These are phyloP conservation scores for Silene vulgaris DNA, from an alignment of 179 eudicot species.

Conservation along the genomic window DNA sequence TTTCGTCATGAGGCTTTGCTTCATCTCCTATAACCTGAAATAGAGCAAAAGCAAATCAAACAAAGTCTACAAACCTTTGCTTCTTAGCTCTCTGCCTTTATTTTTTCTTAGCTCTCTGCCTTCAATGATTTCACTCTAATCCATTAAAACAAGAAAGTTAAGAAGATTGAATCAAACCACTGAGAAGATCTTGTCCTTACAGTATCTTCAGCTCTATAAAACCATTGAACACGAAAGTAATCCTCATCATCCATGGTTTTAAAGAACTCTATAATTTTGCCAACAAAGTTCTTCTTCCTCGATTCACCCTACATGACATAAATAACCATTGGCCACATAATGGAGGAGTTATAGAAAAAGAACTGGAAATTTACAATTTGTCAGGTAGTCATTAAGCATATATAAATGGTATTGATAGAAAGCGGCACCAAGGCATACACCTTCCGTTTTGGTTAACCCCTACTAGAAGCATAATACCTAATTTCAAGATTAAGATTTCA, in stretches of 20 bases:
- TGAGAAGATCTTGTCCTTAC: conserved; percentile 24
- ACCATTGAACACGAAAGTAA: conserved; percentile 55
- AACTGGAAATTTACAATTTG: not conserved
- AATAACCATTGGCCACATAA: not conserved
- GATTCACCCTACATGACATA: conserved; percentile 37
- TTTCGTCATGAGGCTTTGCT: conserved; percentile 36
- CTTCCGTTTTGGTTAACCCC: not conserved
- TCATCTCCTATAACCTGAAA: conserved; percentile 44
- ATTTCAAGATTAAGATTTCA: not conserved
- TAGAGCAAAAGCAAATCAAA: conserved; percentile 14
- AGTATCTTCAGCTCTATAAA: conserved; percentile 52
- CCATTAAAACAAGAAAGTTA: not conserved
- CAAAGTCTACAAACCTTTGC: not conserved
- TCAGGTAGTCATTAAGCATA: not conserved
- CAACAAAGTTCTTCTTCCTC: conserved; percentile 39
- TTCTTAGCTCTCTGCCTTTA: not conserved
- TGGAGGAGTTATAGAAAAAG: not conserved
- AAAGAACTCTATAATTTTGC: conserved; percentile 47
- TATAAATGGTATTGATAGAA: conserved; percentile 8
- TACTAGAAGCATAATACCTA: not conserved
- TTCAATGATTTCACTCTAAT: not conserved
- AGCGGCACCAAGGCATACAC: not conserved
- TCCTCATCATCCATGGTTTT: conserved; percentile 42
- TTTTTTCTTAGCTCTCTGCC: not conserved
- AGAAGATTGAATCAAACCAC: conserved; percentile 9